Evolutionary conservation across 306 rosid genomes (phyloP), one percentile per base, ranked within the genome.

Genomic region (Medicago truncatula): DNA sequence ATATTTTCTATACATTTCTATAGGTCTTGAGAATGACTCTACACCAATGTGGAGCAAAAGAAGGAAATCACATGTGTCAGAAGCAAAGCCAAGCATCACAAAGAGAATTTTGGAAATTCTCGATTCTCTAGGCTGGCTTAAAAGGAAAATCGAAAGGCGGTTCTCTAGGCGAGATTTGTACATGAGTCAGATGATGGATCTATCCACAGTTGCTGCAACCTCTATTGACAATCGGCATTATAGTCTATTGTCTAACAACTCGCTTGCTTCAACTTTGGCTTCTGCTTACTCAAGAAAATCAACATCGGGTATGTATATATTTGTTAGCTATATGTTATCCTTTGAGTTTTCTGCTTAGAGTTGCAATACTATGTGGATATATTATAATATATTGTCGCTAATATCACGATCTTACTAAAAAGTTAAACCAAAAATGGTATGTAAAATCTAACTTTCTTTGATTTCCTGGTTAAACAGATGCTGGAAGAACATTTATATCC

Each of bases 401-500:
- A 28, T 50, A 50, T 53, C 0, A 0, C 25, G 28, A 49, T 7
- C 1, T 52, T 6, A 8, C 0, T 41, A 43, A 43, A 9, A 43
- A 43, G 2, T 11, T 43, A 43, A 2, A 43, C 47, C 4, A 8
- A 3, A 25, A 13, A 43, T 9, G 14, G 47, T 43, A 43, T 43
- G 47, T 43, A 25, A 62, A 80, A 81, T 16, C 10, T 57, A 58
- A 78, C 31, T 1, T 16, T 25, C 12, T 43, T 41, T 9, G 3
- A 10, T 69, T 39, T 76, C 50, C 69, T 56, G 14, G 41, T 14
- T 77, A 21, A 44, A 73, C 89, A 93, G 97, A 89, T 89, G 94
- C 81, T 93, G 9, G 94, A 96, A 21, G 98, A 91, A 77, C 89
- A 91, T 56, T 65, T 91, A 36, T 89, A 85, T 2, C 89, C 89